Conservation (phyloP, 2,329 filamentous ascomycete genomes). For the Ceratocystis harringtonii region DNA sequence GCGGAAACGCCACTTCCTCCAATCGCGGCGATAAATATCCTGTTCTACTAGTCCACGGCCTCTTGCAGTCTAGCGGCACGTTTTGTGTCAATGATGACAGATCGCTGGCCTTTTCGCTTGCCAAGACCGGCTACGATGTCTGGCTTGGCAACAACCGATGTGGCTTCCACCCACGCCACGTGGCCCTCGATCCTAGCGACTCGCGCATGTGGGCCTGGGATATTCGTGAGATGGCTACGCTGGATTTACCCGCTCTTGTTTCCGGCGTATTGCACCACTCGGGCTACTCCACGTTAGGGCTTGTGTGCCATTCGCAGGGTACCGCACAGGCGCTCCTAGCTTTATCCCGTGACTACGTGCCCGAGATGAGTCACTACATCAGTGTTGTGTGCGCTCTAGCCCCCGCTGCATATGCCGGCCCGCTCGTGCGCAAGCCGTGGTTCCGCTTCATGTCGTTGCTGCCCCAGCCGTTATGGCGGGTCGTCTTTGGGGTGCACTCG, state of each 20-base stretch:
- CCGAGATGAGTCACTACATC: slow-evolving; percentile 66
- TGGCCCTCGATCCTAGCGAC: slow-evolving; percentile 53
- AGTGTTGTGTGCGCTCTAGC: slow-evolving; percentile 85
- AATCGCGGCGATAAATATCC: slow-evolving; percentile 46
- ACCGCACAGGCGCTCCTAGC: slow-evolving; percentile 81
- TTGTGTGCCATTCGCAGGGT: slow-evolving; percentile 81
- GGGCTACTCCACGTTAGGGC: slow-evolving; percentile 36
- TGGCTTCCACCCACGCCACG: slow-evolving; percentile 66
- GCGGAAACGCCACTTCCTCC: background rate
- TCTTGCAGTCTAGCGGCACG: slow-evolving; percentile 74
- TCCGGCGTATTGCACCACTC: slow-evolving; percentile 71
- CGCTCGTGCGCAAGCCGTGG: slow-evolving; percentile 71
- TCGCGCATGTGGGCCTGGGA: slow-evolving; percentile 97
- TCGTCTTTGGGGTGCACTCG: slow-evolving; percentile 80
- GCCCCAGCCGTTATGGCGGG: slow-evolving; percentile 51
- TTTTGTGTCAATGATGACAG: slow-evolving; percentile 85
- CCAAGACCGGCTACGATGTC: slow-evolving; percentile 83
- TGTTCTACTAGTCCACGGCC: slow-evolving; percentile 71
- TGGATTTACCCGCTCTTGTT: slow-evolving; percentile 70
- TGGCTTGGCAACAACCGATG: slow-evolving; percentile 93
- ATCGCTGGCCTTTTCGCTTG: slow-evolving; percentile 79
- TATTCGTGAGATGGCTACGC: slow-evolving; percentile 80
- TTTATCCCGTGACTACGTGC: slow-evolving; percentile 76
- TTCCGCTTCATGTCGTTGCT: slow-evolving; percentile 65
- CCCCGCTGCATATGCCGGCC: slow-evolving; percentile 78